A percentile compares a stretch with the other conserved stretches of the same genome.
phyloP scores from a whole-genome alignment of 768 basidiomycete species.

The Pleurotus tuoliensis region DNA sequence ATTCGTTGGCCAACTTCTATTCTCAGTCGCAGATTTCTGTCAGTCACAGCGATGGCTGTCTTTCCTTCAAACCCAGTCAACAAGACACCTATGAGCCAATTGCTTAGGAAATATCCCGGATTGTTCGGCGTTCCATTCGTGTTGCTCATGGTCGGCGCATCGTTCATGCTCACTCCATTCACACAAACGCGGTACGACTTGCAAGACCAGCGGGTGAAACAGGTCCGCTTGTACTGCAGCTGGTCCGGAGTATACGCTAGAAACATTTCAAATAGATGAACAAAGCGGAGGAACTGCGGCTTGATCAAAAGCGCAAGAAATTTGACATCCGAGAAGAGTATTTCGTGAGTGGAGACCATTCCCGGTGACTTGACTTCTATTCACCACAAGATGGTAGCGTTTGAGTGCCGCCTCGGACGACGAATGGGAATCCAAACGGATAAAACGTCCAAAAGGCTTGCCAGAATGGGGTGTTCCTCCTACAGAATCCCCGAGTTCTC shows the following conservation, averaged over 20 bases:
- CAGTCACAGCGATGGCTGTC: no score
- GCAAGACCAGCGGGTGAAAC: conserved; percentile 74
- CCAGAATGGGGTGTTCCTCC: conserved; percentile 93
- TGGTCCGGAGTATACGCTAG: not conserved
- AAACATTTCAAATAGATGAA: conserved; percentile 40
- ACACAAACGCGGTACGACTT: conserved; percentile 91
- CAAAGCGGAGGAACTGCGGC: conserved; percentile 73
- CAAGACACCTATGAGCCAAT: conserved; percentile 32
- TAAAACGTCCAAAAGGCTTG: conserved; percentile 78
- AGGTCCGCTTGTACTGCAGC: conserved; percentile 36
- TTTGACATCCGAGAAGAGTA: conserved; percentile 96
- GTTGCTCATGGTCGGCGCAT: conserved; percentile 78
- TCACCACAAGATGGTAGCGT: conserved; percentile 37
- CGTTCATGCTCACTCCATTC: conserved; percentile 77
- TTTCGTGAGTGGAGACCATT: conserved; percentile 61
- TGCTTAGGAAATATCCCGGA: conserved; percentile 57
- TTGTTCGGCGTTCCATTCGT: conserved; percentile 88
- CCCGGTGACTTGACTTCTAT: not conserved
- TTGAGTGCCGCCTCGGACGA: conserved; percentile 59
- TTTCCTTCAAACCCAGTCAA: conserved; percentile 49
- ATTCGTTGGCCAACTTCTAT: not conserved
- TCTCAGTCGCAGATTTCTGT: no score
- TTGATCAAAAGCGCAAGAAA: conserved; percentile 68
- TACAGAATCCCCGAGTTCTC: conserved; percentile 38
- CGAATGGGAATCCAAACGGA: conserved; percentile 86